Evolutionary conservation across 2,329 filamentous ascomycete species (phyloP), one percentile per base, ranked within the genome.

Genomic region (Seiridium unicorne): DNA sequence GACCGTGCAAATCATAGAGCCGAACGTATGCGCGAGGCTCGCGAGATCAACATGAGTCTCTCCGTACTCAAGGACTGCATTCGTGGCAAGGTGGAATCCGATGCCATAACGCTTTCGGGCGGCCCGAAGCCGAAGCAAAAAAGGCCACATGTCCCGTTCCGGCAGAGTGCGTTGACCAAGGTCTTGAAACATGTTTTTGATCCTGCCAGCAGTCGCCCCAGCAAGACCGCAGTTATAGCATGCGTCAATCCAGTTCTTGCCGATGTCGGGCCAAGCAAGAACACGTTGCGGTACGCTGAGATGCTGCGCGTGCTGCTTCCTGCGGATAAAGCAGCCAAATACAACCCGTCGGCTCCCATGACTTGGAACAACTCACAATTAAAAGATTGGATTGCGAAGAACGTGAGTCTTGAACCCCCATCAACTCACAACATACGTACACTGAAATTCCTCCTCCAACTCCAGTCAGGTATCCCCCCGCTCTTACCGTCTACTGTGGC

Each of bases 61-160:
- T 81, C 79, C 0, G 74, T 79, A 0, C 73, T 84, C 2, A 83
- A 84, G 61, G 81, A 83, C 63, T 84, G 81, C 60, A 84, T 84
- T 55, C 76, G 80, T 1, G 78, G 76, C 1, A 76, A 77, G 44
- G 76, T 76, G 0, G 66, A 73, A 40, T 64, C 72, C 0, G 75
- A 80, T 48, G 67, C 68, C 60, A 56, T 35, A 38, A 38, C 32
- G 26, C 11, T 9, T 40, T 34, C 6, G 35, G n/a, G 1, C 35
- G 49, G 36, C 31, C 58, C 6, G 59, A 32, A 49, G 68, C 11
- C n/a, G 10, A 57, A 60, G 54, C 34, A 66, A 62, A 76, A 74
- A 64, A 72, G 70, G 55, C 67, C 71, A 0, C 75, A 79, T 56
- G 70, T 82, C 0, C 80, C 80, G 0, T 82, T 80, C 62, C 74